A percentile compares a stretch with the other conserved stretches of the same genome.
phyloP scores from a whole-genome alignment of 176 grass and related monocot genomes.

The Hordeum vulgare region MorexV3_pseudomolecules_assembly NC_058524.1:49224924-49225423 shows the following conservation, averaged over 20 bases:
- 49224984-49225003: background rate
- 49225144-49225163: background rate
- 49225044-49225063: background rate
- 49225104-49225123: background rate
- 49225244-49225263: constrained; percentile 30
- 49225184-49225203: constrained; percentile 2
- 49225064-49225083: background rate
- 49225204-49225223: constrained; percentile 6
- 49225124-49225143: background rate
- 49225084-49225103: background rate
- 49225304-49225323: background rate
- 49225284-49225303: constrained; percentile 33
- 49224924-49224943: constrained; percentile 6
- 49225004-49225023: background rate
- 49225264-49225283: constrained; percentile 21
- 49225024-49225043: background rate
- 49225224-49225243: background rate
- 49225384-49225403: background rate
- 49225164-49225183: constrained; percentile 15
- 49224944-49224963: background rate
- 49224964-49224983: constrained; percentile 1
- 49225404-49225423: too few relatives aligned
- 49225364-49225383: constrained; percentile 19
- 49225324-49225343: constrained; percentile 1
- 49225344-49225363: constrained; percentile 22